Evolutionary conservation across 2,329 filamentous ascomycete genomes (phyloP).

Genomic region (Botrytis deweyae): DNA sequence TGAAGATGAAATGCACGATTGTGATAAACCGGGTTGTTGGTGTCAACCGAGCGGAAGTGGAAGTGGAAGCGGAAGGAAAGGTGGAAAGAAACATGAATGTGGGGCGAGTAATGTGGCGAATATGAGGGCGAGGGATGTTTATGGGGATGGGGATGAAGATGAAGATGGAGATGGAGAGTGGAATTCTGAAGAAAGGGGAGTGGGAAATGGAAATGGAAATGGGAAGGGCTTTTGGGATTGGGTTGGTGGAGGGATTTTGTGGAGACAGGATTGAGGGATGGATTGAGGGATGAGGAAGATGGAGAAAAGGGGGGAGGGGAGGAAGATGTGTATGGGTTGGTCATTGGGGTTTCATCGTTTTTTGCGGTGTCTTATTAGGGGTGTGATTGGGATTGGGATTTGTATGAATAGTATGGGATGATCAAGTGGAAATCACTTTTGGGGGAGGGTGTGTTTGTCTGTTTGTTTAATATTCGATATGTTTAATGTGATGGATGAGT

Average conservation of each 20-base stretch:
- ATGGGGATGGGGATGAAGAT: neutral
- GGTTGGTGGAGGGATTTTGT: constrained; percentile 7
- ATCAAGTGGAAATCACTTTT: neutral
- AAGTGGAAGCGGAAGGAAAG: neutral
- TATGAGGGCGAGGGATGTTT: constrained; percentile 12
- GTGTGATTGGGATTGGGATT: neutral
- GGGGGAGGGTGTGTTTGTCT: neutral
- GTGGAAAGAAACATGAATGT: neutral
- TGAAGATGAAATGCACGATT: neutral
- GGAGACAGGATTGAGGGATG: neutral
- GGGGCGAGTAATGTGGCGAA: constrained; percentile 4
- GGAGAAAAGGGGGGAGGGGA: neutral
- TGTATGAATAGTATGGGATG: neutral
- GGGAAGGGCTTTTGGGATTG: constrained; percentile 6
- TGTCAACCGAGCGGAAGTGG: neutral
- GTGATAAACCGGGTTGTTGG: neutral
- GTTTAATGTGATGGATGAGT: neutral
- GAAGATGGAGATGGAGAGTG: neutral
- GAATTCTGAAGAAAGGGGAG: neutral
- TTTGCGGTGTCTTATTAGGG: neutral
- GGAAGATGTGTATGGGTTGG: neutral
- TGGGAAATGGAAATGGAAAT: neutral
- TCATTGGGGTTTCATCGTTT: neutral
- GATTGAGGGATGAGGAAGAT: neutral
- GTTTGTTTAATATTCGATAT: neutral